Base-by-base conservation (phyloP, 257 asterid genomes). In the Eustoma russellianum region DNA sequence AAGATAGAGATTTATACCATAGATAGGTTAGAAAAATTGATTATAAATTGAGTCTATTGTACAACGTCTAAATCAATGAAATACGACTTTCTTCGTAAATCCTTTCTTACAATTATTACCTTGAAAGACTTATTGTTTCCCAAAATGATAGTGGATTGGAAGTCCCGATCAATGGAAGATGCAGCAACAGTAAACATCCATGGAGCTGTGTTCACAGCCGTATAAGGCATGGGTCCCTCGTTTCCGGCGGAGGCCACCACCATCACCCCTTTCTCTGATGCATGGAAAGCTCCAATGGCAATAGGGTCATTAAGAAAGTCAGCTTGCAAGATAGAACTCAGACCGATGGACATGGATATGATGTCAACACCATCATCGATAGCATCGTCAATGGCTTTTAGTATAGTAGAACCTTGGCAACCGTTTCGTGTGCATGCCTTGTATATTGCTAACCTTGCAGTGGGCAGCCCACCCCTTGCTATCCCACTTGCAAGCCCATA, bases 151-250 rank as follows among this genome's bases (percentile, higher is more conserved):
- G 61, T 69, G 0, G 78, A 52, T 71, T 82, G 71, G 7, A 86
- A 81, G 35, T 74, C 81, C 3, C 97, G 83, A 40, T 88, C 95
- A 2, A 81, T 75, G 6, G 93, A 77, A 17, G 94, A 77, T 8
- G 94, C 95, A 9, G 85, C 93, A 12, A 89, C 90, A 1, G 97
- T 79, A 9, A 89, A 60, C 41, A 89, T 77, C 97, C 97, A 89
- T 1, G 97, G 97, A 41, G 92, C 95, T 5, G 60, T 69, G 30
- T 89, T 89, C 60, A 61, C 73, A 1, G 76, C 79, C 30, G 30
- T 24, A 24, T 24, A 5, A 6, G 77, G 3, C 9, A 13, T n/a
- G n/a, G 82, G 88, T 24, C 91, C 94, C 7, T 67, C 71, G 33
- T 83, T 80, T 7, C 94, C 95, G 0, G 86, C 95, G 0, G 95